Evolutionary conservation across 805 yeast genomes (phyloP).

Genomic region (Suhomyces emberorum): DNA sequence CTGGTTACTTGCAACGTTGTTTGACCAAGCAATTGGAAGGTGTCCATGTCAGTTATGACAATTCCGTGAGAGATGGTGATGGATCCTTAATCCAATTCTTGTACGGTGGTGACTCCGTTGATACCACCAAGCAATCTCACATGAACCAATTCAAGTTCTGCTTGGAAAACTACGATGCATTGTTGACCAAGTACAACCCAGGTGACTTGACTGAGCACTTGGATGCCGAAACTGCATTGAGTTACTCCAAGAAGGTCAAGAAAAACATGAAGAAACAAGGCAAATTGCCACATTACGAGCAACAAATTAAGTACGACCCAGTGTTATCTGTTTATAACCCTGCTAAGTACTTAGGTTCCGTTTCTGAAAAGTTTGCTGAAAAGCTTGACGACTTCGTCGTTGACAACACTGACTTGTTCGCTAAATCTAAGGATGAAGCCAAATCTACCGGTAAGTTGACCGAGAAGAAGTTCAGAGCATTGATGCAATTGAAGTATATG

Average conservation of each 20-base stretch:
- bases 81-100: slow-evolving; percentile 91
- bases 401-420: slow-evolving; percentile 53
- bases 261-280: slow-evolving; percentile 67
- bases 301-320: slow-evolving; percentile 75
- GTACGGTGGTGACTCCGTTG: slow-evolving; percentile 97
- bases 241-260: slow-evolving; percentile 76
- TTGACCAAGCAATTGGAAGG: slow-evolving; percentile 97
- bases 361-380: slow-evolving; percentile 83
- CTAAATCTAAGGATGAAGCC: slow-evolving; percentile 49
- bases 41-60: slow-evolving; percentile 90
- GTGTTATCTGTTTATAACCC: slow-evolving; percentile 84
- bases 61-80: slow-evolving; percentile 92
- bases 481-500: slow-evolving; percentile 98
- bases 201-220: slow-evolving; percentile 65
- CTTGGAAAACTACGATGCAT: slow-evolving; percentile 82
- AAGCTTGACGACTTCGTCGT: slow-evolving; percentile 70
- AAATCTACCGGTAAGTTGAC: slow-evolving; percentile 49
- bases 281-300: slow-evolving; percentile 60
- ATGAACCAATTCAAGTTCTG: slow-evolving; percentile 93
- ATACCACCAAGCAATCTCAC: slow-evolving; percentile 91
- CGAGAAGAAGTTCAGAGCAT: slow-evolving; percentile 84
- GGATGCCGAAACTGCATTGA: slow-evolving; percentile 79
- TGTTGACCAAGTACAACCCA: slow-evolving; percentile 84
- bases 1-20: slow-evolving; percentile 98
- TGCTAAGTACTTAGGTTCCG: slow-evolving; percentile 86